phyloP scores from a whole-genome alignment of 2,329 filamentous ascomycete species.

The Fusarium keratoplasticum region DNA sequence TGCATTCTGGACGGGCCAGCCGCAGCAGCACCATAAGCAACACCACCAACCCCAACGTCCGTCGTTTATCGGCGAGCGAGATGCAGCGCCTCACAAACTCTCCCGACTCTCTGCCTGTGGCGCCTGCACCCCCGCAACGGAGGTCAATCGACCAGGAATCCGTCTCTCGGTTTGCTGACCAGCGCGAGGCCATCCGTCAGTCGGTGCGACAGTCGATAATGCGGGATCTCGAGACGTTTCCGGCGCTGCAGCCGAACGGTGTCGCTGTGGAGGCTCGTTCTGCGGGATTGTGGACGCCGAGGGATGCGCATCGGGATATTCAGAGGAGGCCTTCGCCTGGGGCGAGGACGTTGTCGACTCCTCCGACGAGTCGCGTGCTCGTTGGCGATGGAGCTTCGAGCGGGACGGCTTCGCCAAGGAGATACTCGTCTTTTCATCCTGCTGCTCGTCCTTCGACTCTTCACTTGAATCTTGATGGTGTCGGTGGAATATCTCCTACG shows the following conservation, averaged over 20 bases:
- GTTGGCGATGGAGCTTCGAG: conserved; percentile 41
- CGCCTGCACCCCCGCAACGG: conserved; percentile 52
- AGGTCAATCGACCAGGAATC: conserved; percentile 55
- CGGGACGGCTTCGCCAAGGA: conserved; percentile 52
- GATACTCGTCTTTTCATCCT: conserved; percentile 65
- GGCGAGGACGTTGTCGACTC: conserved; percentile 63
- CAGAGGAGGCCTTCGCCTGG: conserved; percentile 50
- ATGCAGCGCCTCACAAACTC: conserved; percentile 68
- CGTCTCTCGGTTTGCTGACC: conserved; percentile 42
- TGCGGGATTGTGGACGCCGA: conserved; percentile 21
- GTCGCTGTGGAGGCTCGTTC: conserved; percentile 40
- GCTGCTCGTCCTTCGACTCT: conserved; percentile 56
- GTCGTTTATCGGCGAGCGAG: conserved; percentile 67
- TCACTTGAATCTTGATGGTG: conserved; percentile 54
- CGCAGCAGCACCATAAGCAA: conserved; percentile 48
- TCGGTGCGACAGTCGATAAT: conserved; percentile 46
- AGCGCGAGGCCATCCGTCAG: conserved; percentile 47
- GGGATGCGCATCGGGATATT: conserved; percentile 32
- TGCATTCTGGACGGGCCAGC: conserved; percentile 38
- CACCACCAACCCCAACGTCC: conserved; percentile 55
- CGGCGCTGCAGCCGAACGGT: conserved; percentile 40
- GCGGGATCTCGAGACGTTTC: conserved; percentile 35
- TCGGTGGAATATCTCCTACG: conserved; percentile 35
- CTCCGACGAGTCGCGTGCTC: conserved; percentile 59
- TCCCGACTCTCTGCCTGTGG: conserved; percentile 69